A percentile compares a stretch with the other conserved stretches of the same genome.
Evolutionary conservation across 768 basidiomycete genomes (phyloP).

Genomic region (Mycena filopes): DNA sequence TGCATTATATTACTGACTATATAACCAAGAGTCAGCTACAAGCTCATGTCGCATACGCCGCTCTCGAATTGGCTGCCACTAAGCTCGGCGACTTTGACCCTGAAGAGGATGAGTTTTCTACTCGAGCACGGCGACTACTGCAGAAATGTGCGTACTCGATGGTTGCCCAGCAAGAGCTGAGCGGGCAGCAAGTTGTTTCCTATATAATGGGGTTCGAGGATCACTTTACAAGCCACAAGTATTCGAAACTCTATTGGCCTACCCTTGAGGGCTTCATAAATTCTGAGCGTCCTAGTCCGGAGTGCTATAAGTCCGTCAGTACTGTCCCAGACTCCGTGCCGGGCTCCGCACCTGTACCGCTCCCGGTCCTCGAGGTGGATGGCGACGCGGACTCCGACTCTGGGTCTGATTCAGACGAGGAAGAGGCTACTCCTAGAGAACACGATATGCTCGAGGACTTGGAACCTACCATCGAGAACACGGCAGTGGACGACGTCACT

Average conservation of each 20-base stretch:
- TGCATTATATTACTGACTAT: conserved; percentile 11
- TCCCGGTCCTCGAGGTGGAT: no score
- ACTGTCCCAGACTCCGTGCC: no score
- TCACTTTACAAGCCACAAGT: neutral
- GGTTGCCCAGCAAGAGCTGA: neutral
- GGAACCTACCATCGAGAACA: neutral
- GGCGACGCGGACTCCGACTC: no score
- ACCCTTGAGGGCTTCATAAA: neutral
- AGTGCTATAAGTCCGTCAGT: conserved; percentile 1
- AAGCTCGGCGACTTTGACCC: no score
- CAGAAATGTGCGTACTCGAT: conserved; percentile 9
- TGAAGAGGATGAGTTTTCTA: neutral
- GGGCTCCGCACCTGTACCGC: no score
- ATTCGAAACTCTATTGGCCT: neutral
- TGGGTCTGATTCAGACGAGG: neutral
- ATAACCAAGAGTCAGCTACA: neutral
- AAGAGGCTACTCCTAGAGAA: neutral
- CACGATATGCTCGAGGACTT: neutral
- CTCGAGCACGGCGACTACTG: neutral
- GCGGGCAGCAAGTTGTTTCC: neutral
- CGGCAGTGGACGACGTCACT: neutral
- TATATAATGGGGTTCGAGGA: conserved; percentile 1
- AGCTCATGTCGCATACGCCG: conserved; percentile 5
- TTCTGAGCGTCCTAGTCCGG: neutral
- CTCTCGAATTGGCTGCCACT: no score